Conservation (phyloP, 805 yeast species). For the Starmerella ratchasimensis region DNA sequence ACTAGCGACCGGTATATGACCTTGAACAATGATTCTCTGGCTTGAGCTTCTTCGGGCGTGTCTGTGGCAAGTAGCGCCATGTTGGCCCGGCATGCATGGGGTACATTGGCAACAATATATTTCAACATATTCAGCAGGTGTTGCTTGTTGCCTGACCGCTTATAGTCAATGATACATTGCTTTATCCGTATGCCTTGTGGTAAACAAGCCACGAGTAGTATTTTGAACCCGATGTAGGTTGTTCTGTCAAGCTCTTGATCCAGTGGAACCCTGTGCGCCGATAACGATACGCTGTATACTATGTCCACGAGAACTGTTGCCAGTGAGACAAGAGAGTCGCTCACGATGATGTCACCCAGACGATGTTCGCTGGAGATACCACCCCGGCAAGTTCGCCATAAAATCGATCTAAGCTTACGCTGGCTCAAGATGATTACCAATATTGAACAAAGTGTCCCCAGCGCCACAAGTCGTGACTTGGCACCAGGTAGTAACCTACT, state of each 20-base stretch:
- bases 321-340: slow-evolving; percentile 78
- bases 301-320: slow-evolving; percentile 64
- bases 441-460: slow-evolving; percentile 29
- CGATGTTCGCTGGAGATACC: slow-evolving; percentile 43
- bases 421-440: slow-evolving; percentile 29
- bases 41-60: background rate
- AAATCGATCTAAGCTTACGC: slow-evolving; percentile 32
- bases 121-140: slow-evolving; percentile 64
- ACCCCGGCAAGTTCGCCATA: slow-evolving; percentile 42
- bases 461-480: slow-evolving; percentile 26
- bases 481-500: slow-evolving; percentile 2
- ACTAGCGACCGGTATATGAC: slow-evolving; percentile 32
- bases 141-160: slow-evolving; percentile 34
- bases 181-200: slow-evolving; percentile 68
- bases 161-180: slow-evolving; percentile 68
- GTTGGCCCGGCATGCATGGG: slow-evolving; percentile 15
- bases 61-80: slow-evolving; percentile 10
- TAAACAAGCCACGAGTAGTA: slow-evolving; percentile 28
- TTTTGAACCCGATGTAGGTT: slow-evolving; percentile 7
- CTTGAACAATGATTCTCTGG: slow-evolving; percentile 1
- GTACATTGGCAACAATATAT: slow-evolving; percentile 30
- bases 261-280: slow-evolving; percentile 18
- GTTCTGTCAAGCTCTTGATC: slow-evolving; percentile 4
- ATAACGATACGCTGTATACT: slow-evolving; percentile 40
- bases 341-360: slow-evolving; percentile 64